A percentile compares a stretch with the other conserved stretches of the same genome.
phyloP scores from a whole-genome alignment of 1,284 basidiomycete genomes.

The Leccinum angustisporum region DNA sequence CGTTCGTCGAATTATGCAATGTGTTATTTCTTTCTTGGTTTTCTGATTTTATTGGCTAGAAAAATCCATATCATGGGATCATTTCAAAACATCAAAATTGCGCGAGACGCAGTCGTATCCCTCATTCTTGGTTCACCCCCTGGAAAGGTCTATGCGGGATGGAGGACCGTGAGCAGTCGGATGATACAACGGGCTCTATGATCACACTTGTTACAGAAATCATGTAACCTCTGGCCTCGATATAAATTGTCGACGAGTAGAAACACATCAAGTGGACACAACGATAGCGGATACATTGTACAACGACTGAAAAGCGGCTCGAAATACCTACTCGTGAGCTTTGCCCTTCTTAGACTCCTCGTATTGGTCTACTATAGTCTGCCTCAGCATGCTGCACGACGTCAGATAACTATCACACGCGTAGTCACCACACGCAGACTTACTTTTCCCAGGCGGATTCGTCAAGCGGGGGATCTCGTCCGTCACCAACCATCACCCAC shows the following conservation, averaged over 20 bases:
- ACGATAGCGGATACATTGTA: background rate
- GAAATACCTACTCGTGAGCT: slow-evolving; percentile 13
- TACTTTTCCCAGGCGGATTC: slow-evolving; percentile 55
- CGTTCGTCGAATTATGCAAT: slow-evolving; percentile 52
- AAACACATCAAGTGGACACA: slow-evolving; percentile 2
- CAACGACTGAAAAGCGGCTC: background rate
- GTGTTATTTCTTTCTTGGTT: background rate
- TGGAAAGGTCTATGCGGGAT: slow-evolving; percentile 92
- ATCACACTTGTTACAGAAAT: slow-evolving; percentile 7
- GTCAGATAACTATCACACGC: slow-evolving; percentile 7
- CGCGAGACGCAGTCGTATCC: slow-evolving; percentile 92
- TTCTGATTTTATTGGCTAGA: slow-evolving; percentile 38
- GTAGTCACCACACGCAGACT: slow-evolving; percentile 34
- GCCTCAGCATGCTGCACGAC: slow-evolving; percentile 38
- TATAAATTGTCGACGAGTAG: slow-evolving; percentile 13
- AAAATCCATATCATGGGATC: slow-evolving; percentile 95
- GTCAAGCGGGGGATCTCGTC: slow-evolving; percentile 57
- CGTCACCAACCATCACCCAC: slow-evolving; percentile 72
- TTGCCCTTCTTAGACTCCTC: slow-evolving; percentile 40
- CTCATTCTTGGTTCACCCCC: slow-evolving; percentile 95
- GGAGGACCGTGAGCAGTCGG: slow-evolving; percentile 88
- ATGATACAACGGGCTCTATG: slow-evolving; percentile 87
- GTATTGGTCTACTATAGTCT: slow-evolving; percentile 54
- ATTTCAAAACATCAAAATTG: slow-evolving; percentile 97
- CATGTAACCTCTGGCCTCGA: slow-evolving; percentile 5